These are phyloP conservation scores for Massariosphaeria phaeospora DNA, from an alignment of 495 filamentous ascomycete species.

Conservation along the genomic window DNA sequence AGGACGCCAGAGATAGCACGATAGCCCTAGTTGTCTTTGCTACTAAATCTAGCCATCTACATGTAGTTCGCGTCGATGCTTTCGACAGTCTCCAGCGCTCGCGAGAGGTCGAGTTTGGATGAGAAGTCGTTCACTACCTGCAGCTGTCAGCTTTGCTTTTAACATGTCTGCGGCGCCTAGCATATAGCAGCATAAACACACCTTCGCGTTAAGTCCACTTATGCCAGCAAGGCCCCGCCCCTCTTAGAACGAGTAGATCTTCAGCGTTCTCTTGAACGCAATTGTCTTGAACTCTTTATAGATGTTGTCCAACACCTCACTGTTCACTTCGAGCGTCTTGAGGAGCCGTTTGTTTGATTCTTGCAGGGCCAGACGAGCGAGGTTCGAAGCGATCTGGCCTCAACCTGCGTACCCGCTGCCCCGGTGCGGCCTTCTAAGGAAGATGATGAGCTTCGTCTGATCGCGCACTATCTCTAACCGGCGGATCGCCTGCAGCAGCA, in stretches of 20 bases:
- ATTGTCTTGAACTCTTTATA: constrained; percentile 38
- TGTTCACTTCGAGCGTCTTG: constrained; percentile 37
- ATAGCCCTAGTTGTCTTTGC: constrained; percentile 36
- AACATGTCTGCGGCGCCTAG: no score
- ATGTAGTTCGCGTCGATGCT: constrained; percentile 41
- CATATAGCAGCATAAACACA: constrained; percentile 5
- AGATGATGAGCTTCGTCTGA: constrained; percentile 40
- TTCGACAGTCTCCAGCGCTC: constrained; percentile 38
- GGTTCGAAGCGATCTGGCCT: constrained; percentile 35
- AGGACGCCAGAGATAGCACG: constrained; percentile 38
- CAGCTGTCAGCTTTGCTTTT: constrained; percentile 12
- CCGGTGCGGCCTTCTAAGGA: constrained; percentile 44
- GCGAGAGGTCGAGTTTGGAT: constrained; percentile 38
- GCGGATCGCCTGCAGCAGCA: constrained; percentile 21
- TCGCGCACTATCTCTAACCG: constrained; percentile 32
- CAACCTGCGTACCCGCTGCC: constrained; percentile 39
- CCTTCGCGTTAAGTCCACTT: constrained; percentile 40
- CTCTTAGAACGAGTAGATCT: constrained; percentile 46
- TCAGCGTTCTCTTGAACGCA: constrained; percentile 27
- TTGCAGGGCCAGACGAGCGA: constrained; percentile 34
- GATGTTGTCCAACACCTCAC: constrained; percentile 41
- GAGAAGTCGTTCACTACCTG: constrained; percentile 40
- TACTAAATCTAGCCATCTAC: constrained; percentile 39
- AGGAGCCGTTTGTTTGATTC: constrained; percentile 35
- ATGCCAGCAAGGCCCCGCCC: constrained; percentile 40